phyloP scores from a whole-genome alignment of 257 asterid species.

The Plantago major region DNA sequence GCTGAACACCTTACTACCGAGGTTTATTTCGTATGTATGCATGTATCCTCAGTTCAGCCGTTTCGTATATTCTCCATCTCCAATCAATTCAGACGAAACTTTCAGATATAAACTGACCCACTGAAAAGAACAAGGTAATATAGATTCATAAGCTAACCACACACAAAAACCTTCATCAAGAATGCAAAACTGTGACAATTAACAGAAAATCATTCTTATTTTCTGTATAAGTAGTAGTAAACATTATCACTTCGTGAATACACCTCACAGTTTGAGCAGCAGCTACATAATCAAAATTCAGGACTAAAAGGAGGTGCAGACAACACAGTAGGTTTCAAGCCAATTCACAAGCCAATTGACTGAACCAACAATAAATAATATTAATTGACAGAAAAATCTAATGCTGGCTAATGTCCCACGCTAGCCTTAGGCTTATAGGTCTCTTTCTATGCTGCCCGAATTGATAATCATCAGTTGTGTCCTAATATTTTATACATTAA shows the following conservation, averaged over 20 bases:
- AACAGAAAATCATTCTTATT: not conserved
- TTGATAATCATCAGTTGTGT: no score
- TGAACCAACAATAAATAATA: no score
- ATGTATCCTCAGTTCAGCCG: not conserved
- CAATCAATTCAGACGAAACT: conserved; percentile 2
- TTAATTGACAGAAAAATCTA: no score
- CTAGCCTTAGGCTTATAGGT: no score
- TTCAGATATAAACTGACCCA: not conserved
- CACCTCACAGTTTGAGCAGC: not conserved
- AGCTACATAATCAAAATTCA: no score
- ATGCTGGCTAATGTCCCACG: no score
- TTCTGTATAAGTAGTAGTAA: not conserved
- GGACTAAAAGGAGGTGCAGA: no score
- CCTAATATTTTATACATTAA: no score
- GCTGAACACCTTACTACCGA: conserved; percentile 2
- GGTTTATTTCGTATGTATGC: not conserved
- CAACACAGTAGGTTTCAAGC: no score
- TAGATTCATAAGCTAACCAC: not conserved
- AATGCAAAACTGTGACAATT: not conserved
- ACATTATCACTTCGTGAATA: not conserved
- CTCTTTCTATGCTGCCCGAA: no score
- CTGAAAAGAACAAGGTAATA: conserved; percentile 17
- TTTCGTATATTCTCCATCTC: not conserved
- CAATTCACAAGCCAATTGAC: no score
- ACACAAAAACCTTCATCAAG: not conserved